Evolutionary conservation across 768 basidiomycete species (phyloP), one percentile per base, ranked within the genome.

Genomic region (Postia placenta): DNA sequence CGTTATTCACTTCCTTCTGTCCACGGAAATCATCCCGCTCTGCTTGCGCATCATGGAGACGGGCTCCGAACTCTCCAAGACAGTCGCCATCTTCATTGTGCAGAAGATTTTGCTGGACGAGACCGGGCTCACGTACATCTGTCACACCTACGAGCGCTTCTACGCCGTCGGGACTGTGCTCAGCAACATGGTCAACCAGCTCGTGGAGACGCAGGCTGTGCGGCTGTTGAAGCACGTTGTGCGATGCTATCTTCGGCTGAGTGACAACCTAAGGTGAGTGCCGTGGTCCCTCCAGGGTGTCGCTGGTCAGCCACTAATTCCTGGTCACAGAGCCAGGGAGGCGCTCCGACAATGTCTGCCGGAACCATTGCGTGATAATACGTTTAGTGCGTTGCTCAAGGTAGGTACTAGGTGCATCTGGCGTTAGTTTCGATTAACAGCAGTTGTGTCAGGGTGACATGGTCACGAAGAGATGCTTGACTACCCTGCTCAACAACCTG

Each of bases 41-140:
- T 99, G 96, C 65, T 81, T 99, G 44, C 87, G 96, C 45, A 99
- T 99, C 67, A 99, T 99, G 96, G 96, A 99, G 68, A 97, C 96
- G 2, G 96, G 96, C 37, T 96, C 94, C 2, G 96, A 99, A 60
- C 80, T 99, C 15, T 92, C 90, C 50, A 99, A 99, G 71, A 99
- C 96, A 0, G 96, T 99, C 39, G 96, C 96, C 37, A 99, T 99
- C 61, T 99, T 99, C 69, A 99, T 99, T 61, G 96, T 99, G 3
- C 96, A 99, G 67, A 99, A 99, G 61, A 91, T 92, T 51, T 76
- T 99, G 14, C 77, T 98, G 46, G 96, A 99, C 66, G 96, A 99
- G 68, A 92, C 95, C 2, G 96, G 96, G 17, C 71, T 99, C 51
- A 94, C 92, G 14, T 99, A 99, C 67, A 99, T 98, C 62, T 98